Evolutionary conservation across 2,329 filamentous ascomycete species (phyloP).

Genomic region (Rutstroemia sydowiana): DNA sequence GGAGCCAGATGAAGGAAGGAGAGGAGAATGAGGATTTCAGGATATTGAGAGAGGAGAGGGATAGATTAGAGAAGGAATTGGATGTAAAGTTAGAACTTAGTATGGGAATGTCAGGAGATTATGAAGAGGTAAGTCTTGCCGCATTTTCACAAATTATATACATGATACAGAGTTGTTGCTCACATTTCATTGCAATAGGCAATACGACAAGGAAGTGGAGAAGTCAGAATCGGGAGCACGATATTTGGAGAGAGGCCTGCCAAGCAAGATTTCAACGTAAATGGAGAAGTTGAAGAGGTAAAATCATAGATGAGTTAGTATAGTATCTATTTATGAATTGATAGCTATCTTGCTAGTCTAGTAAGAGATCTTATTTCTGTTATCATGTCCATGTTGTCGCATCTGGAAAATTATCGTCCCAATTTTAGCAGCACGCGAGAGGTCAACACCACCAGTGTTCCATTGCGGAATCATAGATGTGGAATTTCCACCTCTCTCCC

Average conservation of each 20-base stretch:
- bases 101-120: slow-evolving; percentile 34
- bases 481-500: no score
- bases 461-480: no score
- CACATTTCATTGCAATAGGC: slow-evolving; percentile 44
- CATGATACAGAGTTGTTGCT: slow-evolving; percentile 58
- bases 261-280: slow-evolving; percentile 23
- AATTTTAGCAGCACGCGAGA: no score
- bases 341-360: neutral
- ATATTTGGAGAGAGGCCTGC: slow-evolving; percentile 79
- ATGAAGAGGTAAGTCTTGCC: slow-evolving; percentile 34
- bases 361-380: no score
- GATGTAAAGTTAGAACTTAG: slow-evolving; percentile 33
- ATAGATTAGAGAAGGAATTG: slow-evolving; percentile 59
- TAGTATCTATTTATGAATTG: neutral
- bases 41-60: slow-evolving; percentile 58
- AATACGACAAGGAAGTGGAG: slow-evolving; percentile 71
- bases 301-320: slow-evolving; percentile 7
- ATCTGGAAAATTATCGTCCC: no score
- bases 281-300: slow-evolving; percentile 14
- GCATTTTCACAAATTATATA: neutral
- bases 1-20: slow-evolving; percentile 61
- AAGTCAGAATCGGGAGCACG: slow-evolving; percentile 87
- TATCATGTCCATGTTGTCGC: no score
- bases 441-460: no score
- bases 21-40: slow-evolving; percentile 91